Evolutionary conservation across 169 alveolate species (phyloP).

Genomic region (Plasmodium inui): DNA sequence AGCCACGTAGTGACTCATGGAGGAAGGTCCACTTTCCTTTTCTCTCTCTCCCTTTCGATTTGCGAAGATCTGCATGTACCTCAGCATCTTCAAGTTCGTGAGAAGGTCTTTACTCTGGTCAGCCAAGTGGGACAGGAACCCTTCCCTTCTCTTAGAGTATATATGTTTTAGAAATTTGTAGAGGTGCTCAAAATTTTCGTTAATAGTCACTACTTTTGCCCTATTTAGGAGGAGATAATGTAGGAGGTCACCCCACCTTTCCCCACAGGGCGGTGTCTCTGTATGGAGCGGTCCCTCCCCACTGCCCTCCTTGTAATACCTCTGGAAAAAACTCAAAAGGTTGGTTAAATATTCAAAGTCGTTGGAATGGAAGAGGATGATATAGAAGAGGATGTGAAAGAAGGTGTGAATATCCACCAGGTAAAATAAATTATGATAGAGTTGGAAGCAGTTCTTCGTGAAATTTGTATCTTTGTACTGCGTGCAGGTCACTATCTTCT

Average conservation of each 20-base stretch:
- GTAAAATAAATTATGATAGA: constrained; percentile 54
- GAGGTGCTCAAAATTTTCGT: constrained; percentile 29
- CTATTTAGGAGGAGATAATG: constrained; percentile 10
- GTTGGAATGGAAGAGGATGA: constrained; percentile 36
- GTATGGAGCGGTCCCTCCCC: background rate
- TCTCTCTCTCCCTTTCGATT: background rate
- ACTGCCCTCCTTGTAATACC: background rate
- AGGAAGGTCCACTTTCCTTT: background rate
- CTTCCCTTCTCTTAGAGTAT: background rate
- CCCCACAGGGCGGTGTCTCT: background rate
- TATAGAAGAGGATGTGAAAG: constrained; percentile 52
- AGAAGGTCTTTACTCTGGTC: background rate
- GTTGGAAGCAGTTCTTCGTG: constrained; percentile 55
- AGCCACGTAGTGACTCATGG: background rate
- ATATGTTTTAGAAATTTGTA: constrained; percentile 32
- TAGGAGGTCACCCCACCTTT: background rate
- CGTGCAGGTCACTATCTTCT: constrained; percentile 12
- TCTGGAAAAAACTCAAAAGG: constrained; percentile 13
- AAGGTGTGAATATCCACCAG: constrained; percentile 8
- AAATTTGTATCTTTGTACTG: constrained; percentile 52
- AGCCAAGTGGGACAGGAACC: background rate
- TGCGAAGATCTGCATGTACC: constrained; percentile 12
- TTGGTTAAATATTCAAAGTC: constrained; percentile 21
- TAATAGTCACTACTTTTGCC: constrained; percentile 23
- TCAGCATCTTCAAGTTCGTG: background rate